These are phyloP conservation scores for Periconia sp. DNA, from an alignment of 2,329 filamentous ascomycete species.

Conservation along the genomic window DNA sequence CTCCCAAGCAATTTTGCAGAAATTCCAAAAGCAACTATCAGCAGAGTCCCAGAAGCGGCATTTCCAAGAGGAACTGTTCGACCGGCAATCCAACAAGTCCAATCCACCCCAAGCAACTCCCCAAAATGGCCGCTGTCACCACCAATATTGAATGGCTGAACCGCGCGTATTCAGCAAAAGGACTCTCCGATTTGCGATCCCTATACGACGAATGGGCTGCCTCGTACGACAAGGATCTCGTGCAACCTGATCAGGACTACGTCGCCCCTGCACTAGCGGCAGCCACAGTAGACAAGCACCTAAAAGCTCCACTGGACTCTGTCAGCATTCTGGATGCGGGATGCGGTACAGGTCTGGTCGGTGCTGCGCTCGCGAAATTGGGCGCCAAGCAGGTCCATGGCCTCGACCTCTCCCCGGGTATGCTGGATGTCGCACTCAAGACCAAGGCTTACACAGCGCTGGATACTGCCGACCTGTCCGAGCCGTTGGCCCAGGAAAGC, in stretches of 20 bases:
- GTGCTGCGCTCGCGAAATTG: slow-evolving; percentile 50
- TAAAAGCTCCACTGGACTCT: slow-evolving; percentile 2
- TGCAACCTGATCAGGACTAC: slow-evolving; percentile 42
- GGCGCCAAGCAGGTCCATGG: slow-evolving; percentile 56
- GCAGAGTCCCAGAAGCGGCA: slow-evolving; percentile 5
- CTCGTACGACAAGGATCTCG: slow-evolving; percentile 49
- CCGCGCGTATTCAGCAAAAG: slow-evolving; percentile 15
- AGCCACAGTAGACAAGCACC: slow-evolving; percentile 11
- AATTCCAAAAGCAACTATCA: background rate
- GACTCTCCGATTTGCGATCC: slow-evolving; percentile 34
- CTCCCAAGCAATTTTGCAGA: background rate
- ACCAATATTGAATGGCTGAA: slow-evolving; percentile 18
- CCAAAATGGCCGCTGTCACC: slow-evolving; percentile 9
- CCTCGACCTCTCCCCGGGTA: slow-evolving; percentile 58
- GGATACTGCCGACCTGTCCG: slow-evolving; percentile 54
- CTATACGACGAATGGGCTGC: slow-evolving; percentile 54
- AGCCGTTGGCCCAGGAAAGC: slow-evolving; percentile 46
- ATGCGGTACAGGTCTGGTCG: slow-evolving; percentile 63
- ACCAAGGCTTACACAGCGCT: slow-evolving; percentile 56
- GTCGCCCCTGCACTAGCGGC: slow-evolving; percentile 47
- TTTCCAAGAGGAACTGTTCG: background rate
- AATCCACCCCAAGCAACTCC: background rate
- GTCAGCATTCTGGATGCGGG: slow-evolving; percentile 57
- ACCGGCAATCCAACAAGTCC: background rate
- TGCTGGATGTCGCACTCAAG: slow-evolving; percentile 56